Percentiles rank a stretch among this genome's conserved stretches.
Conservation (phyloP, 345 rosid genomes). For the Melaleuca alternifolia region DNA sequence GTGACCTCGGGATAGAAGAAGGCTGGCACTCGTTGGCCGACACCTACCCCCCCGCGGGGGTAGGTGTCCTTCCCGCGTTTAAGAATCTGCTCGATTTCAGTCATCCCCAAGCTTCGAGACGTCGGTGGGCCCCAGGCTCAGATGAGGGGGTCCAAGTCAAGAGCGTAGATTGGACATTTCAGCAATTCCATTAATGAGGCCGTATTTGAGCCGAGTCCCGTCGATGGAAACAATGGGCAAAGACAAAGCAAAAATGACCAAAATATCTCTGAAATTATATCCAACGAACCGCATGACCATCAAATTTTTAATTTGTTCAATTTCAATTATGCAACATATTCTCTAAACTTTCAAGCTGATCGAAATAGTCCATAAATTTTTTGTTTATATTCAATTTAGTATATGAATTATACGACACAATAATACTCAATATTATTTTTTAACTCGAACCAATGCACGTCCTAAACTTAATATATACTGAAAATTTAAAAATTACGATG, state of each 20-base stretch:
- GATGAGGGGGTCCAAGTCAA: background rate
- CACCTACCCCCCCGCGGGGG: background rate
- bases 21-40: background rate
- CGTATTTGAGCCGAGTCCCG: background rate
- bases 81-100: background rate
- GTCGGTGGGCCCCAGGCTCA: background rate
- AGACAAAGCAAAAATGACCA: no score
- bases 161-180: background rate
- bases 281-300: no score
- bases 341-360: no score
- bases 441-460: background rate
- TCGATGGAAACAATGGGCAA: background rate
- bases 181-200: background rate
- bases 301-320: no score
- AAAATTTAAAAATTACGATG: background rate
- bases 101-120: background rate
- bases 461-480: fast-evolving
- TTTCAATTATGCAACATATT: no score
- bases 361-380: fast-evolving
- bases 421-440: background rate
- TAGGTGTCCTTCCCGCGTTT: background rate
- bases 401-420: no score
- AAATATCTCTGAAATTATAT: no score
- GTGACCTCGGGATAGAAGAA: background rate
- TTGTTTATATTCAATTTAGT: fast-evolving